Conservation (phyloP, 148 eudicot genomes). For the Diospyros kaki region DNA sequence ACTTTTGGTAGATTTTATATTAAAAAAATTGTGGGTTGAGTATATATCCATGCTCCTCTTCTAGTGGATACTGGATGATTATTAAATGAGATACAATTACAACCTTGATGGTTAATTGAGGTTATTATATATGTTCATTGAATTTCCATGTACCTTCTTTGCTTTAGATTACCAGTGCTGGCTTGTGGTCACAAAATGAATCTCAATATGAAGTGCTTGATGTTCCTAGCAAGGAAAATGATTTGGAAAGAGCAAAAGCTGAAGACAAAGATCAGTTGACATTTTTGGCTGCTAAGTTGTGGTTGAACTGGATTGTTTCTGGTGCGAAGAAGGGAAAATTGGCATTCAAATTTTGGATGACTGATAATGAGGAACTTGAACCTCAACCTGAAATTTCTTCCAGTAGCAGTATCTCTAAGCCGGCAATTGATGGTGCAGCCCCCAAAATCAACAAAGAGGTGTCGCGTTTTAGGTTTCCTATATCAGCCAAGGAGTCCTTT, state of each 20-base stretch:
- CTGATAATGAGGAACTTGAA: conserved; percentile 49
- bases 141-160: conserved; percentile 6
- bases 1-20: too few species aligned
- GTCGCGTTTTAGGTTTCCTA: conserved; percentile 44
- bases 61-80: too few species aligned
- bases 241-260: conserved; percentile 22
- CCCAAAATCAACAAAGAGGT: conserved; percentile 52
- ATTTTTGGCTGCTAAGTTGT: conserved; percentile 44
- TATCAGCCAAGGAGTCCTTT: conserved; percentile 64
- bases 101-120: neutral
- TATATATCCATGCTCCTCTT: too few species aligned
- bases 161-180: conserved; percentile 82
- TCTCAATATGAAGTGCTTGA: conserved; percentile 34
- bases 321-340: conserved; percentile 51
- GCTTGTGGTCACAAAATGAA: conserved; percentile 65
- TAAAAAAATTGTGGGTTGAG: too few species aligned
- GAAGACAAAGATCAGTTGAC: conserved; percentile 41
- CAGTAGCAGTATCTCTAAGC: conserved; percentile 38
- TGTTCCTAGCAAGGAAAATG: conserved; percentile 28
- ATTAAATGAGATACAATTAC: too few species aligned
- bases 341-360: conserved; percentile 56
- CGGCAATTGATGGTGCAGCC: conserved; percentile 30
- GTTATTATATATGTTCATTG: neutral
- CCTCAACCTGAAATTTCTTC: conserved; percentile 39
- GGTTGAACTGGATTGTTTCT: conserved; percentile 70